Conservation (phyloP, 768 basidiomycete genomes). For the Brasilioporus rufonigricans region DNA sequence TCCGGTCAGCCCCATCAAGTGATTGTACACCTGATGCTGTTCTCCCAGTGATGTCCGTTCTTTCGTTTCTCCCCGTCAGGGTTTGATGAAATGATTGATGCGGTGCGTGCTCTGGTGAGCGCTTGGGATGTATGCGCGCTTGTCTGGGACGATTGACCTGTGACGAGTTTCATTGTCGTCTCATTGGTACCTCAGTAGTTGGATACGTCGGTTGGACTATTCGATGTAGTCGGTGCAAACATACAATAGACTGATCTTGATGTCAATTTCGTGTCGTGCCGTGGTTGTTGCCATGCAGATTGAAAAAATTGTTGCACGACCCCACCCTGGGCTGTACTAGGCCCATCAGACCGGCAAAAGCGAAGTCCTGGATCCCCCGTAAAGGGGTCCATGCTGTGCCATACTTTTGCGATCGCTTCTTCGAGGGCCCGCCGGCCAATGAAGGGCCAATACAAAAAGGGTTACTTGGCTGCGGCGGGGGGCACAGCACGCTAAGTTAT, state of each 20-base stretch:
- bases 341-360: not conserved
- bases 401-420: too few relatives aligned
- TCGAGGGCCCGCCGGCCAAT: too few relatives aligned
- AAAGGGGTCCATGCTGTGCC: not conserved
- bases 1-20: constrained; percentile 3
- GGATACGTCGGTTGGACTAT: constrained; percentile 3
- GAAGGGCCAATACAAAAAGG: too few relatives aligned
- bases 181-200: not conserved
- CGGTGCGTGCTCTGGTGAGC: constrained; percentile 42
- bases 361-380: too few relatives aligned
- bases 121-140: constrained; percentile 28
- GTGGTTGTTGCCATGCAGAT: not conserved
- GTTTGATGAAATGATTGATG: constrained; percentile 43
- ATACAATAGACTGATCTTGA: constrained; percentile 9
- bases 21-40: constrained; percentile 22
- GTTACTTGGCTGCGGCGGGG: too few relatives aligned
- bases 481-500: too few relatives aligned
- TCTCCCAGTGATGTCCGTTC: constrained; percentile 16
- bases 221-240: constrained; percentile 13
- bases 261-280: not conserved
- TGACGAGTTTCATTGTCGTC: not conserved
- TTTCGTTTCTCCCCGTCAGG: constrained; percentile 46
- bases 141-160: not conserved
- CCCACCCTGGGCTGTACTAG: not conserved
- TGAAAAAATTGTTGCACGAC: too few relatives aligned